These are phyloP conservation scores for Vigna mungo DNA, from an alignment of 306 rosid genomes.

Conservation along the genomic window DNA sequence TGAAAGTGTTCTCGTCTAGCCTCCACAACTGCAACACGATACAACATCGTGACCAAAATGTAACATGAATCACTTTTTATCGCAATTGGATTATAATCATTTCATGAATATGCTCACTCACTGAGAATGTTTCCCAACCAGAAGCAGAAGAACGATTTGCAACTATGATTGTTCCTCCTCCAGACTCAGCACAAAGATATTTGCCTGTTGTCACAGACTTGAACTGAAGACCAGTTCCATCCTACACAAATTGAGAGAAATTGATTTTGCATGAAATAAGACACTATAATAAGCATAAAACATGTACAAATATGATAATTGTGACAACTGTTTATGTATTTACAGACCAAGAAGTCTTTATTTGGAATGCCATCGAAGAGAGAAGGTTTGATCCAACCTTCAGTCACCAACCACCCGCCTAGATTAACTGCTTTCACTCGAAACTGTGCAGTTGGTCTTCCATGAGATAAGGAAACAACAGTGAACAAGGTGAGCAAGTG, in stretches of 20 bases:
- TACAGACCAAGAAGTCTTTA: constrained; percentile 66
- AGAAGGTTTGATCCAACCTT: constrained; percentile 91
- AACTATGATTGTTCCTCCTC: constrained; percentile 78
- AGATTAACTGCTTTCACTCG: constrained; percentile 67
- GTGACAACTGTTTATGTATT: not conserved
- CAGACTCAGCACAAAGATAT: constrained; percentile 63
- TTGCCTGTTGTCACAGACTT: constrained; percentile 67
- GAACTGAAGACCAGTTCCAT: constrained; percentile 73
- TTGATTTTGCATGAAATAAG: not conserved
- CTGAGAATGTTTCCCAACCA: constrained; percentile 75
- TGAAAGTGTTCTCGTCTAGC: constrained; percentile 56
- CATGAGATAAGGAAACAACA: constrained; percentile 34
- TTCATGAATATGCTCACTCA: constrained; percentile 21
- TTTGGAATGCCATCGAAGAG: constrained; percentile 81
- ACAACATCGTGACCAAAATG: not conserved
- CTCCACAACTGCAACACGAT: constrained; percentile 69
- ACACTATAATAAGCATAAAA: too few species aligned
- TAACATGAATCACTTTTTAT: constrained; percentile 7
- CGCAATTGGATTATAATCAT: not conserved
- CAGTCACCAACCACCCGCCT: constrained; percentile 87
- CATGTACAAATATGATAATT: too few species aligned
- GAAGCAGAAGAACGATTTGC: constrained; percentile 74
- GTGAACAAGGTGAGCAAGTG: constrained; percentile 30
- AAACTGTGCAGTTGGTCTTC: constrained; percentile 28
- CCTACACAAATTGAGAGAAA: constrained; percentile 45